phyloP scores from a whole-genome alignment of 768 basidiomycete genomes.

The Tulasnella sp. region DNA sequence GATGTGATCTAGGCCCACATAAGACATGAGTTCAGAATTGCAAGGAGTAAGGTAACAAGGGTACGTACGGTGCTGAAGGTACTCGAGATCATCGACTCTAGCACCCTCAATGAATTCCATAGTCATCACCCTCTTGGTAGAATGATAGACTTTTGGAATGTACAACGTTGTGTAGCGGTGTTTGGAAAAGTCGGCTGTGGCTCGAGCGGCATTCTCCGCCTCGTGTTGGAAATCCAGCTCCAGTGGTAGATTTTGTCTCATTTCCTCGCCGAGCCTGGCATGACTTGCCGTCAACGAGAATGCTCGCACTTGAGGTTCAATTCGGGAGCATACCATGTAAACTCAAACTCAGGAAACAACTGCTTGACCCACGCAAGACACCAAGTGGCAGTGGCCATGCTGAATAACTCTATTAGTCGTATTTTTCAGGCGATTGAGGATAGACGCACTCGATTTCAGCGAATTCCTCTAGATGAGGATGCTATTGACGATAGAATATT shows the following conservation, averaged over 20 bases:
- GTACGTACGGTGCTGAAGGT: conserved; percentile 1
- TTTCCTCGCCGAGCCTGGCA: conserved; percentile 63
- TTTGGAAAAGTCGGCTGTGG: conserved; percentile 58
- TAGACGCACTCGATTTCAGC: conserved; percentile 84
- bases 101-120: conserved; percentile 74
- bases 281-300: neutral
- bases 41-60: neutral
- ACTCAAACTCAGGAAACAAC: conserved; percentile 94
- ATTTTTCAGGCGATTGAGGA: conserved; percentile 43
- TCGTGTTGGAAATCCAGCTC: conserved; percentile 96
- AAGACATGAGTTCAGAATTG: neutral
- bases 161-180: conserved; percentile 69
- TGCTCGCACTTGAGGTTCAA: neutral
- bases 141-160: conserved; percentile 68
- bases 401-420: conserved; percentile 20
- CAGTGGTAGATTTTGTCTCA: conserved; percentile 77
- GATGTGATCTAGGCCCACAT: conserved; percentile 45
- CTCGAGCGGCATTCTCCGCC: conserved; percentile 72
- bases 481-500: conserved; percentile 42
- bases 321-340: conserved; percentile 53
- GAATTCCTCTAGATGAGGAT: conserved; percentile 89
- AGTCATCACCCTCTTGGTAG: conserved; percentile 75
- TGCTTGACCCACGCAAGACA: conserved; percentile 75
- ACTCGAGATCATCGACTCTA: conserved; percentile 18
- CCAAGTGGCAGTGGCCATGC: conserved; percentile 35